These are phyloP conservation scores for Pseudocercospora cruenta DNA, from an alignment of 2,329 filamentous ascomycete species.

Conservation along the genomic window DNA sequence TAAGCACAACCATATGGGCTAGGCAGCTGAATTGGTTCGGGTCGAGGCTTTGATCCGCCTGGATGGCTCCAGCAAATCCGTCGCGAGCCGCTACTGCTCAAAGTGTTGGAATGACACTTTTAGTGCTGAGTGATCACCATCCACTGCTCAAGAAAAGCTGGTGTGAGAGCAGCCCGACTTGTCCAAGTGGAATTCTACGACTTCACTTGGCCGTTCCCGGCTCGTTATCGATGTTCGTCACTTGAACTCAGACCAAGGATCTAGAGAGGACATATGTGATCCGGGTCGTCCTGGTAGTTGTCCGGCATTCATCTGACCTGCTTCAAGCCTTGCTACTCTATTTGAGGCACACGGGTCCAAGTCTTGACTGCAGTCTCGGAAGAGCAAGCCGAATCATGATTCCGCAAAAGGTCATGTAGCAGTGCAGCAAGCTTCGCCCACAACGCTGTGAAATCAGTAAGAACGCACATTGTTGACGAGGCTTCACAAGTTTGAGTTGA, in stretches of 20 bases:
- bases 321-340: neutral
- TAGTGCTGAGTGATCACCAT: neutral
- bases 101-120: neutral
- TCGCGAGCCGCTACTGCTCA: no score
- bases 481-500: no score
- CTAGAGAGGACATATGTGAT: neutral
- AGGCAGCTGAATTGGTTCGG: neutral
- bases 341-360: neutral
- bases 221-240: neutral
- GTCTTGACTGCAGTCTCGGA: neutral
- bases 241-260: neutral
- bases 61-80: neutral
- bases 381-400: neutral
- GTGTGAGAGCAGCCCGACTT: neutral
- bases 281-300: no score
- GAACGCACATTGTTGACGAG: no score
- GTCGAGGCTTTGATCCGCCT: neutral
- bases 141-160: neutral
- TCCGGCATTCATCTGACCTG: no score
- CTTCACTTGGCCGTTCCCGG: neutral
- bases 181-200: neutral
- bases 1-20: neutral
- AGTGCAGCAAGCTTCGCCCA: neutral
- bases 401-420: neutral
- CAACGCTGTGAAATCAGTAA: neutral